phyloP scores from a whole-genome alignment of 2,329 filamentous ascomycete species.

The Capronia epimyces region DNA sequence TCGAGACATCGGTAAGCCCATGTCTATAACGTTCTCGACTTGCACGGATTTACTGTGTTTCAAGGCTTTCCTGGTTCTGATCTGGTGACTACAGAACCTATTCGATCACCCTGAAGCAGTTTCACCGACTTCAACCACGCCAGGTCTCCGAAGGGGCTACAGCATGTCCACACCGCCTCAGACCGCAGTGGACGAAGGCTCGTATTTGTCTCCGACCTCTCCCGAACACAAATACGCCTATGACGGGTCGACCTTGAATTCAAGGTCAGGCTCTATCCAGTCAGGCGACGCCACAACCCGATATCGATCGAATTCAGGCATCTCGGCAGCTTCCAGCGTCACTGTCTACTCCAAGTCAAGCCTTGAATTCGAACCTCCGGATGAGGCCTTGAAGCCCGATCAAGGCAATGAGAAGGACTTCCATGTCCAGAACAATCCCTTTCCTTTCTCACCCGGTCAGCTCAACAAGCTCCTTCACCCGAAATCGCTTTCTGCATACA shows the following conservation, averaged over 20 bases:
- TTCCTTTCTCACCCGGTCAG: slow-evolving; percentile 78
- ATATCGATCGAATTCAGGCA: slow-evolving; percentile 32
- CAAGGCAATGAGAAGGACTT: slow-evolving; percentile 72
- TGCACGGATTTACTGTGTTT: slow-evolving; percentile 5
- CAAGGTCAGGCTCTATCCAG: slow-evolving; percentile 39
- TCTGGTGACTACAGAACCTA: slow-evolving; percentile 15
- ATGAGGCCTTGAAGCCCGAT: slow-evolving; percentile 58
- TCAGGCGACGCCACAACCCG: slow-evolving; percentile 29
- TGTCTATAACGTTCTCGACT: not conserved
- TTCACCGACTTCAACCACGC: slow-evolving; percentile 12
- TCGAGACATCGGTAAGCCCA: slow-evolving; percentile 28
- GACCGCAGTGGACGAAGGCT: slow-evolving; percentile 23
- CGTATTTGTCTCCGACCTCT: slow-evolving; percentile 31
- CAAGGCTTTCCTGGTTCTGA: slow-evolving; percentile 7
- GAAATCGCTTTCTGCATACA: slow-evolving; percentile 77
- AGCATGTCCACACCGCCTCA: slow-evolving; percentile 27
- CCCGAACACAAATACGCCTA: slow-evolving; percentile 33
- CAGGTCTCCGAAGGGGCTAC: slow-evolving; percentile 14
- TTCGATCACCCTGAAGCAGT: slow-evolving; percentile 9
- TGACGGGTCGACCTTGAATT: slow-evolving; percentile 42
- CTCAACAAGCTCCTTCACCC: slow-evolving; percentile 84
- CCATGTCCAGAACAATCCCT: slow-evolving; percentile 69
- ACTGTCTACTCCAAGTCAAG: slow-evolving; percentile 25
- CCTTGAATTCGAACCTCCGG: slow-evolving; percentile 29
- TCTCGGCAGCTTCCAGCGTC: slow-evolving; percentile 22